Conservation (phyloP, 768 basidiomycete genomes). For the Boletus speciosus region DNA sequence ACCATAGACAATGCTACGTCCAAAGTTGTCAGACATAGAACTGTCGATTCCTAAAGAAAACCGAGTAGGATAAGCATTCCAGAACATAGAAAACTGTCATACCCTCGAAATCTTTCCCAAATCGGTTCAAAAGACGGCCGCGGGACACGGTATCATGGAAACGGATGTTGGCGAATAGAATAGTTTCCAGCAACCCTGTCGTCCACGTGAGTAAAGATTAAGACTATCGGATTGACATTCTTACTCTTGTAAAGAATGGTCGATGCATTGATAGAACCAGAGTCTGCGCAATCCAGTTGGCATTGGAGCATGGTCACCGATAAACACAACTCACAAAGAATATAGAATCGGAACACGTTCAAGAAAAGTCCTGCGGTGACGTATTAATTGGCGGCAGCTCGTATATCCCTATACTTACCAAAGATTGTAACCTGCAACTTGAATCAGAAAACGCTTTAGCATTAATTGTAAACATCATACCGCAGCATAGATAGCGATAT, state of each 20-base stretch:
- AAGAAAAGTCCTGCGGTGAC: slow-evolving; percentile 47
- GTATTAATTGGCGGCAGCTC: slow-evolving; percentile 4
- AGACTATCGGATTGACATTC: background rate
- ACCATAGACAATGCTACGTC: slow-evolving; percentile 67
- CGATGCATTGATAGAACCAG: slow-evolving; percentile 81
- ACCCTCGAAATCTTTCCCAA: slow-evolving; percentile 90
- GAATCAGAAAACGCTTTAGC: slow-evolving; percentile 20
- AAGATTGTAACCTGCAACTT: slow-evolving; percentile 33
- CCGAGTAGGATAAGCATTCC: slow-evolving; percentile 6
- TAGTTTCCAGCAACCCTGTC: slow-evolving; percentile 61
- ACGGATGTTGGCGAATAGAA: slow-evolving; percentile 84
- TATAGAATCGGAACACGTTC: slow-evolving; percentile 60
- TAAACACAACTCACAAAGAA: slow-evolving; percentile 57
- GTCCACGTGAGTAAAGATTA: slow-evolving; percentile 12
- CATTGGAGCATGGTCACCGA: background rate
- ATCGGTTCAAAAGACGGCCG: slow-evolving; percentile 77
- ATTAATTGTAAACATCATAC: slow-evolving; percentile 33
- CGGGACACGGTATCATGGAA: slow-evolving; percentile 92
- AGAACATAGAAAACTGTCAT: background rate
- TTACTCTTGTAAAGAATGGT: slow-evolving; percentile 69
- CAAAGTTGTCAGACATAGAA: slow-evolving; percentile 79
- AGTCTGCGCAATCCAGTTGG: slow-evolving; percentile 38
- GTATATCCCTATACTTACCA: slow-evolving; percentile 24
- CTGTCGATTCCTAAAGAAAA: slow-evolving; percentile 68
- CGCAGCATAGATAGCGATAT: slow-evolving; percentile 59